Conservation (phyloP, 257 asterid genomes). For the Ballota nigra region DNA sequence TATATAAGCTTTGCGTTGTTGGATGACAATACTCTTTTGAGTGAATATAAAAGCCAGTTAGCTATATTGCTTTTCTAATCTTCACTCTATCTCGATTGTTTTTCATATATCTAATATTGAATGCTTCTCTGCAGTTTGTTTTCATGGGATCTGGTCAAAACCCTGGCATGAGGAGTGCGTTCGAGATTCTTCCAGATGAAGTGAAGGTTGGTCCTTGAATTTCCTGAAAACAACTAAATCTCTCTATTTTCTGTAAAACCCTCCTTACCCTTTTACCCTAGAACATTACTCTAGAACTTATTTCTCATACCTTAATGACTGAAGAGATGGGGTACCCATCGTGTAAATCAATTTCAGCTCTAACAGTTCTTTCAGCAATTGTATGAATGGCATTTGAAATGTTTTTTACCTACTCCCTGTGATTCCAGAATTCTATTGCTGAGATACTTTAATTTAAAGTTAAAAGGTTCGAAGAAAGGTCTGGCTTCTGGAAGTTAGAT, state of each 20-base stretch:
- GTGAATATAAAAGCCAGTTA: constrained; percentile 4
- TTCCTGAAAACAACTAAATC: constrained; percentile 13
- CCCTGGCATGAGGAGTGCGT: constrained; percentile 29
- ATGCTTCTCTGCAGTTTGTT: constrained; percentile 49
- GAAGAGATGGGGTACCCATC: neutral
- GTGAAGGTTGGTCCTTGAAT: constrained; percentile 44
- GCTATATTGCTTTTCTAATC: neutral
- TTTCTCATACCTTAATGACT: neutral
- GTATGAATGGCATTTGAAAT: neutral
- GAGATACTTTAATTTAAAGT: neutral
- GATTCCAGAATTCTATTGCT: neutral
- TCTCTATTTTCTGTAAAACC: neutral
- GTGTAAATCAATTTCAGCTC: neutral
- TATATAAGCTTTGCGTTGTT: constrained; percentile 12
- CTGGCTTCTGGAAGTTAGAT: neutral
- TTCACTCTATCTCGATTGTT: neutral
- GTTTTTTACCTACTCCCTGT: neutral
- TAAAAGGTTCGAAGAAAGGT: neutral
- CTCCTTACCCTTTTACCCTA: neutral
- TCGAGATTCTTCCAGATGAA: constrained; percentile 48
- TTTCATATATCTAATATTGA: constrained; percentile 11
- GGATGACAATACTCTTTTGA: neutral
- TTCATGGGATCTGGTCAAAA: constrained; percentile 49
- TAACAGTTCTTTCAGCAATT: neutral
- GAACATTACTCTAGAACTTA: neutral